Evolutionary conservation across 164 flowering plant genomes (phyloP), one percentile per base, ranked within the genome.

Genomic region (Vitis amurensis): DNA sequence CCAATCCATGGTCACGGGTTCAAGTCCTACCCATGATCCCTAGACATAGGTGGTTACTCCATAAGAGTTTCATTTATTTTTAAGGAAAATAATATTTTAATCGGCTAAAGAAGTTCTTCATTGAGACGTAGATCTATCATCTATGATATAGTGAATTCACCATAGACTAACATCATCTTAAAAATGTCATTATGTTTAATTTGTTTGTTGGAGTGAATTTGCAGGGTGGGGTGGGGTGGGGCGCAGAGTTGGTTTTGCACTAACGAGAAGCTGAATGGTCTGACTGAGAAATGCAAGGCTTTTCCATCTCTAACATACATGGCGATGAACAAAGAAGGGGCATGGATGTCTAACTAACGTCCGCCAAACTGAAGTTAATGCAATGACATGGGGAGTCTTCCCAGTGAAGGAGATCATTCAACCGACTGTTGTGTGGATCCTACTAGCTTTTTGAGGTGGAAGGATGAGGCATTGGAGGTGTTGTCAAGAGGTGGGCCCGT

Each of bases 351-450:
- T 8, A 23, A 23, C 97, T 8, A 23, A 23, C 60, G 67, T 79
- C 23, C 76, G 69, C 56, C 61, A 77, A 15, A 64, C 70, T 64
- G 84, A 77, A 64, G 93, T 92, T 63, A 94, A 94, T 77, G 98
- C 97, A 2, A 92, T 92, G 60, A 92, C 97, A 19, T 92, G 98
- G 98, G 98, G 98, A 67, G 97, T 87, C 50, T 94, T 94, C 83
- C 93, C 95, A 14, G 93, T 85, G 47, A 89, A 88, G 77, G 98
- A 94, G 84, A 82, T 94, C 59, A 80, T 89, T 78, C 98, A 94
- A 74, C 98, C 98, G 49, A 92, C 95, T 19, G 88, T 94, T 50
- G 97, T 50, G 97, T 23, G 9, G 97, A 94, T 81, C 91, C 98
- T 52, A 77, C 87, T 37, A 94, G 97, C 80, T 92, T 94, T 73